A percentile compares a stretch with the other conserved stretches of the same genome.
Conservation (phyloP, 495 filamentous ascomycete species). For the Xanthoparmelia taractica region DNA sequence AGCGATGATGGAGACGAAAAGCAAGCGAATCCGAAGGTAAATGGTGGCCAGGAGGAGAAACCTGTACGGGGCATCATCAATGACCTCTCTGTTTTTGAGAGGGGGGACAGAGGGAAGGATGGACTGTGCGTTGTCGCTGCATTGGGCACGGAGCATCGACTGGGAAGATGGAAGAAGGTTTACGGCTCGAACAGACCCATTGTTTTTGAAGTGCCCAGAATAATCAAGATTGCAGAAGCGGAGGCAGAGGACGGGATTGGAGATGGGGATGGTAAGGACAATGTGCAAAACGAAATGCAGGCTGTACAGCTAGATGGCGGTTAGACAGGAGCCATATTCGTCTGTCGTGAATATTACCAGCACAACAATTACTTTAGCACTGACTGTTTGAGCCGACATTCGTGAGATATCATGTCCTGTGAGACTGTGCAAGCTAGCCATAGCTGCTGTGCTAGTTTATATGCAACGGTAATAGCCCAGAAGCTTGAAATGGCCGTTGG, state of each 20-base stretch:
- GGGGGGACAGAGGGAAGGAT: slow-evolving; percentile 58
- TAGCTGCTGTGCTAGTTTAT: not conserved
- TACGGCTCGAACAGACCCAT: slow-evolving; percentile 69
- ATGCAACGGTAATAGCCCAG: not conserved
- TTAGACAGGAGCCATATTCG: not conserved
- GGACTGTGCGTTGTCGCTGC: slow-evolving; percentile 75
- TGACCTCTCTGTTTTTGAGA: slow-evolving; percentile 75
- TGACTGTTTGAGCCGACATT: not conserved
- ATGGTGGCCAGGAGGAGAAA: slow-evolving; percentile 24
- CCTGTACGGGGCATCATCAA: slow-evolving; percentile 71
- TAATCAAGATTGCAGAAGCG: slow-evolving; percentile 8
- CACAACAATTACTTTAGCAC: not conserved
- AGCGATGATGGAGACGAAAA: slow-evolving; percentile 29
- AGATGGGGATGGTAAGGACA: not conserved
- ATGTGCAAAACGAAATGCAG: not conserved
- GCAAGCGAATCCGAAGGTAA: slow-evolving; percentile 20
- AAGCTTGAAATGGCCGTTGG: not conserved
- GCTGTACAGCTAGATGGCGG: not conserved
- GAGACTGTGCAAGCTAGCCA: not conserved
- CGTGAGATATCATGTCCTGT: not conserved
- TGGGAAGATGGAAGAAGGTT: slow-evolving; percentile 67
- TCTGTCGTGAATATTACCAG: not conserved
- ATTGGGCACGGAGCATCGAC: slow-evolving; percentile 74
- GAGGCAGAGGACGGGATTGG: not conserved
- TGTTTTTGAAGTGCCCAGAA: slow-evolving; percentile 67